phyloP scores from a whole-genome alignment of 352 stramenopile species.

The Pythium diclinum region DNA sequence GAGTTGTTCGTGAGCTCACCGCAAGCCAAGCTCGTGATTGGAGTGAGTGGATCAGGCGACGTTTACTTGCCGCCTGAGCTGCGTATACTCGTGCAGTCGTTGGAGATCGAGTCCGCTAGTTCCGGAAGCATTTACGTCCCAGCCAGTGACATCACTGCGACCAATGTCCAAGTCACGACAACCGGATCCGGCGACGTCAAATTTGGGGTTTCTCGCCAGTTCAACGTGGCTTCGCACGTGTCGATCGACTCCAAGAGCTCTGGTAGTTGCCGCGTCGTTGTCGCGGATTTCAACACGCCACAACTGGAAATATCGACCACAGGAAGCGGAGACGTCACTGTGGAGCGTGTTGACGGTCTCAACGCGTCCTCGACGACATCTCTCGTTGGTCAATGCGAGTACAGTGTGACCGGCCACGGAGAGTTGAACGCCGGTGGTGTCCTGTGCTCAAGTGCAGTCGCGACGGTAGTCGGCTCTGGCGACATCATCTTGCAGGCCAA shows the following conservation, averaged over 20 bases:
- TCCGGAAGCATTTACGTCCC: neutral
- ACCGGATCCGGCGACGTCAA: neutral
- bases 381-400: neutral
- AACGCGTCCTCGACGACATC: neutral
- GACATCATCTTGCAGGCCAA: neutral
- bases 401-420: neutral
- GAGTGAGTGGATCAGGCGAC: neutral
- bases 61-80: slow-evolving; percentile 9
- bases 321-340: neutral
- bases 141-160: neutral
- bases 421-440: neutral
- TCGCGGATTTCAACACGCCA: neutral
- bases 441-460: neutral
- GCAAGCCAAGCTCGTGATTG: neutral
- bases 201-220: neutral
- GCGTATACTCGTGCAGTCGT: neutral
- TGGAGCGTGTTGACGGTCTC: neutral
- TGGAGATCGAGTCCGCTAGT: neutral
- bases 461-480: neutral
- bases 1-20: neutral
- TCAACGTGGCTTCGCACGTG: neutral
- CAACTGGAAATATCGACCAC: neutral
- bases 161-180: neutral
- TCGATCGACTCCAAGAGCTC: neutral
- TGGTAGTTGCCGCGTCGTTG: neutral